Percentiles rank a stretch among this genome's conserved stretches.
phyloP scores from a whole-genome alignment of 192 early-diverging fungal species.

The Coemansia sp. region DNA sequence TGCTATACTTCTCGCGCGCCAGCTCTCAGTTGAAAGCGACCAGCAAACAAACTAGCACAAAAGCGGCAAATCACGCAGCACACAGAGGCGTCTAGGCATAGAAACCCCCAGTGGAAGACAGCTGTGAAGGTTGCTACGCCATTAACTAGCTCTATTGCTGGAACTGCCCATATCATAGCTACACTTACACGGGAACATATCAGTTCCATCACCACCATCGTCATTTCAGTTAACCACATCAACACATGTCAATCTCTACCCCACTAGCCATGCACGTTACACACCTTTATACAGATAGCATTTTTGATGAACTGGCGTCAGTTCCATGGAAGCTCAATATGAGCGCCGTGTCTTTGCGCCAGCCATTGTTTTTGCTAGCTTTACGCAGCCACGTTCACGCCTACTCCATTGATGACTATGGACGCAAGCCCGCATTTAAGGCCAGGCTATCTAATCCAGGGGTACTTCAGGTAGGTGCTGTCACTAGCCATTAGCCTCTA shows the following conservation, averaged over 20 bases:
- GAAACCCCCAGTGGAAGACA: too few species aligned
- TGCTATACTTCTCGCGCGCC: too few species aligned
- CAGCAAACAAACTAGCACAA: too few species aligned
- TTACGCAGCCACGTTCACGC: slow-evolving; percentile 5
- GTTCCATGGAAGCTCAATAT: slow-evolving; percentile 32
- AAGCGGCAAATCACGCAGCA: too few species aligned
- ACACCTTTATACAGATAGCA: slow-evolving; percentile 19
- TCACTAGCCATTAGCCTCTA: too few species aligned
- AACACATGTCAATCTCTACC: neutral
- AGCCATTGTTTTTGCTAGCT: slow-evolving; percentile 16
- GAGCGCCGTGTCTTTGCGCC: slow-evolving; percentile 24
- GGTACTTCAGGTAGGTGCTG: slow-evolving; percentile 4
- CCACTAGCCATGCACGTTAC: slow-evolving; percentile 9
- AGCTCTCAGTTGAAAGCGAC: too few species aligned
- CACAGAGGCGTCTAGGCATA: too few species aligned
- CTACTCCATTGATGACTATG: slow-evolving; percentile 23
- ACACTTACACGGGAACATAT: too few species aligned
- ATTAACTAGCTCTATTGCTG: too few species aligned
- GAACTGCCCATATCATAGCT: too few species aligned
- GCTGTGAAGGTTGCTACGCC: too few species aligned
- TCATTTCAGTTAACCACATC: neutral
- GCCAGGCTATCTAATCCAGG: slow-evolving; percentile 9
- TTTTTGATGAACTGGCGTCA: slow-evolving; percentile 8
- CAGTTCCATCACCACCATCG: neutral
- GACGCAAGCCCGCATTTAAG: slow-evolving; percentile 8